Evolutionary conservation across 2,329 filamentous ascomycete species (phyloP).

Genomic region (Phaeomoniella chlamydospora): DNA sequence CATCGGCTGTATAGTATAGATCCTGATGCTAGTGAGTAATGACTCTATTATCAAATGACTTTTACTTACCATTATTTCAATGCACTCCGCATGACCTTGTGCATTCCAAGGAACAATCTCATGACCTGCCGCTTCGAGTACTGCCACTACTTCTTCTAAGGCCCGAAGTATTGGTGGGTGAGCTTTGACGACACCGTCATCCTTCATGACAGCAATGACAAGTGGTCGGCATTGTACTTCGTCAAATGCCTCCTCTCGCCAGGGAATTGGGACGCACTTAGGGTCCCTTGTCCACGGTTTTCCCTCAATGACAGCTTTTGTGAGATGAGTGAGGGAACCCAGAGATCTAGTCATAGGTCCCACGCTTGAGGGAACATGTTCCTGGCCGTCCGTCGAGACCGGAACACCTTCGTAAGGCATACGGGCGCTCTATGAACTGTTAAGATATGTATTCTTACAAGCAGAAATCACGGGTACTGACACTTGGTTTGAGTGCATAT

Average conservation of each 20-base stretch:
- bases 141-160: slow-evolving; percentile 7
- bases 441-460: slow-evolving; percentile 16
- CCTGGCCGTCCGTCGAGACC: slow-evolving; percentile 49
- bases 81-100: slow-evolving; percentile 7
- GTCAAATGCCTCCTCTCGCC: slow-evolving; percentile 15
- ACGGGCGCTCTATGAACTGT: slow-evolving; percentile 32
- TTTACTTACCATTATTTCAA: slow-evolving; percentile 24
- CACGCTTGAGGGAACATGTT: slow-evolving; percentile 49
- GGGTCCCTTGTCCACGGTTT: slow-evolving; percentile 23
- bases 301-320: slow-evolving; percentile 16
- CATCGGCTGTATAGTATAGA: slow-evolving; percentile 46
- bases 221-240: slow-evolving; percentile 8
- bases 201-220: slow-evolving; percentile 8
- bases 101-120: slow-evolving; percentile 24
- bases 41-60: slow-evolving; percentile 14
- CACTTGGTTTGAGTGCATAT: slow-evolving; percentile 34
- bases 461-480: slow-evolving; percentile 19
- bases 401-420: slow-evolving; percentile 44
- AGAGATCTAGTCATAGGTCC: slow-evolving; percentile 43
- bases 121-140: slow-evolving; percentile 34
- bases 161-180: slow-evolving; percentile 10
- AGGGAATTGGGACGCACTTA: slow-evolving; percentile 22
- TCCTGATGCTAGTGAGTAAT: slow-evolving; percentile 24
- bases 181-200: slow-evolving; percentile 10
- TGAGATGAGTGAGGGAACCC: slow-evolving; percentile 30